Conservation (phyloP, 805 yeast species). For the Hanseniaspora jakobsenii region DNA sequence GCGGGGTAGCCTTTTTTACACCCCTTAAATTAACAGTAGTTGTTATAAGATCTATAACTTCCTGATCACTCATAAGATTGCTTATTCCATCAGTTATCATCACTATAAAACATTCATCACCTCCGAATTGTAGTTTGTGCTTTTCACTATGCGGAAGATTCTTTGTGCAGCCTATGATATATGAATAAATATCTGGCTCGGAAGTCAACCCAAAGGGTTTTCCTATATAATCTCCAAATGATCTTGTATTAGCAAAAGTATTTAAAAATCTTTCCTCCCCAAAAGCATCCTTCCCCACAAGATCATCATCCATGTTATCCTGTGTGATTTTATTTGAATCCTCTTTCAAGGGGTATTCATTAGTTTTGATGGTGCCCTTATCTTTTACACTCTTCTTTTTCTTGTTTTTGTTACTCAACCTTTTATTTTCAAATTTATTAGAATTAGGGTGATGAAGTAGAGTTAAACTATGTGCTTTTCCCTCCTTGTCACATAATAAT, state of each 20-base stretch:
- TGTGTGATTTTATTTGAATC: not conserved
- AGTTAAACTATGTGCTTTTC: constrained; percentile 69
- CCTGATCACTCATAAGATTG: constrained; percentile 73
- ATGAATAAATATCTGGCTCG: constrained; percentile 77
- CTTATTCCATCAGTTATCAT: constrained; percentile 83
- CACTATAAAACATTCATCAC: constrained; percentile 77
- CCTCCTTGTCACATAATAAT: constrained; percentile 67
- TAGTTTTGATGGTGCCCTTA: no score
- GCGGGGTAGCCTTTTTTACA: constrained; percentile 65
- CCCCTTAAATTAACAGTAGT: constrained; percentile 51
- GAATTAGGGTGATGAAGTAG: constrained; percentile 79
- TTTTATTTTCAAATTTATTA: constrained; percentile 51
- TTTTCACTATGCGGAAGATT: constrained; percentile 31
- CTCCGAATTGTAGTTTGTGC: constrained; percentile 43
- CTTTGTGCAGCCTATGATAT: constrained; percentile 49
- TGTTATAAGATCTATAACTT: constrained; percentile 73
- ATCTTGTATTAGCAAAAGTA: constrained; percentile 77
- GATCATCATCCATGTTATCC: constrained; percentile 8
- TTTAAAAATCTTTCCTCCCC: constrained; percentile 77
- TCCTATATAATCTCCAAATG: constrained; percentile 79
- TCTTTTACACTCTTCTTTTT: constrained; percentile 35
- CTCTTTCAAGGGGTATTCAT: no score
- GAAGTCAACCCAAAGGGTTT: constrained; percentile 79
- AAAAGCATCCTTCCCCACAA: constrained; percentile 56
- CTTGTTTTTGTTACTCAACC: constrained; percentile 55